Evolutionary conservation across 2,329 filamentous ascomycete species (phyloP).

Genomic region (Trichoderma oligosporum): DNA sequence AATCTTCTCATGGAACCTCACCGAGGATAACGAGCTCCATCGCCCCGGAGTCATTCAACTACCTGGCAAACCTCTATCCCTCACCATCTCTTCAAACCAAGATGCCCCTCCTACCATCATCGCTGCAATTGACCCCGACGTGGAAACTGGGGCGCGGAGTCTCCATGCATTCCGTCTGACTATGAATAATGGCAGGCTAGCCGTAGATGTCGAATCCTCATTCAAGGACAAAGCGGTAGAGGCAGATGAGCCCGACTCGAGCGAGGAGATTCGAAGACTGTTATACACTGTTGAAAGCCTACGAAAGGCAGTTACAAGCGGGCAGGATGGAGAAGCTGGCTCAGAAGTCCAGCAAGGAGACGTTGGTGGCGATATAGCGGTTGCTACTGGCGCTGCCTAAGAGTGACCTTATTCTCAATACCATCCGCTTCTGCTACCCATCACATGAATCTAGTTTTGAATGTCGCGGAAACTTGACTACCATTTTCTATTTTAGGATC

Average conservation of each 20-base stretch:
- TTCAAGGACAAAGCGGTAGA: slow-evolving; percentile 29
- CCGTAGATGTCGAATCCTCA: slow-evolving; percentile 28
- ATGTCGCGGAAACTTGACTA: no score
- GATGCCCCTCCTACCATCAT: slow-evolving; percentile 33
- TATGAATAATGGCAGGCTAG: slow-evolving; percentile 32
- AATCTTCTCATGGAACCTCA: slow-evolving; percentile 62
- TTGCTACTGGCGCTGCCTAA: slow-evolving; percentile 3
- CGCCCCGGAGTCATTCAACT: slow-evolving; percentile 49
- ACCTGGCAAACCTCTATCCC: slow-evolving; percentile 62
- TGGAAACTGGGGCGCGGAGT: slow-evolving; percentile 29
- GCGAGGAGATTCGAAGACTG: slow-evolving; percentile 40
- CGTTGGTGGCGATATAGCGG: slow-evolving; percentile 15
- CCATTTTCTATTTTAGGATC: not conserved
- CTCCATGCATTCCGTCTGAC: slow-evolving; percentile 32
- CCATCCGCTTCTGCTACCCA: not conserved
- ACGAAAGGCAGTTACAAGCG: slow-evolving; percentile 40
- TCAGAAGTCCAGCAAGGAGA: slow-evolving; percentile 12
- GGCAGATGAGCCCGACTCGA: slow-evolving; percentile 33
- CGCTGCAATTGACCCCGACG: slow-evolving; percentile 39
- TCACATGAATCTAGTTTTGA: not conserved
- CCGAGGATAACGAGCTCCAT: slow-evolving; percentile 45
- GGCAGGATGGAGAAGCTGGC: slow-evolving; percentile 24
- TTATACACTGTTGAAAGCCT: slow-evolving; percentile 47
- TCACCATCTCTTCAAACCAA: slow-evolving; percentile 30
- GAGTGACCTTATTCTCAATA: not conserved